These are phyloP conservation scores for Annona squamosa DNA, from an alignment of 164 flowering plant genomes.

Conservation along the genomic window DNA sequence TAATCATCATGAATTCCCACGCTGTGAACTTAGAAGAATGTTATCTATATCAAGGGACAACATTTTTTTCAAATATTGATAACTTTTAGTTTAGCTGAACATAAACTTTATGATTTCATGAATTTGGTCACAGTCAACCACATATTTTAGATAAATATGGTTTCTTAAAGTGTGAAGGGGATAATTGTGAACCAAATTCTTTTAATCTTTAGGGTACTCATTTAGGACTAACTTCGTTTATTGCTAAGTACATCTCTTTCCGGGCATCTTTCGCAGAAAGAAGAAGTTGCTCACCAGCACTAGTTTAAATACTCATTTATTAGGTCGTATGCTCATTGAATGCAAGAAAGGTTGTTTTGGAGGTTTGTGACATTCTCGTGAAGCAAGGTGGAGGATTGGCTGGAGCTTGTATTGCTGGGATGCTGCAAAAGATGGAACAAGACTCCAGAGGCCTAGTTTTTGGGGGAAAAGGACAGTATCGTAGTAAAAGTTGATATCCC, in stretches of 20 bases:
- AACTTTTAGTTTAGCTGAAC: neutral
- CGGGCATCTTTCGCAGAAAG: conserved; percentile 47
- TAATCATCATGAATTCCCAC: neutral
- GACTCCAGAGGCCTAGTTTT: conserved; percentile 50
- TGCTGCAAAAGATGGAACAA: conserved; percentile 73
- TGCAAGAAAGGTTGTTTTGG: conserved; percentile 45
- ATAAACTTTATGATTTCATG: neutral
- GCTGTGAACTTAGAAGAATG: neutral
- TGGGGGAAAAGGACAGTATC: conserved; percentile 72
- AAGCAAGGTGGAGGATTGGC: conserved; percentile 76
- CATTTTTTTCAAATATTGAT: neutral
- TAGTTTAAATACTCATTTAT: conserved; percentile 37
- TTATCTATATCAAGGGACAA: neutral
- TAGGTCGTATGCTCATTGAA: conserved; percentile 34
- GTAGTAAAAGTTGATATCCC: no score
- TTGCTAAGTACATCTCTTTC: neutral
- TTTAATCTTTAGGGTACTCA: neutral
- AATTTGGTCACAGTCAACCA: neutral
- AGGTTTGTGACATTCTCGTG: conserved; percentile 66
- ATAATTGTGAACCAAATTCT: neutral
- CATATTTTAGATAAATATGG: neutral
- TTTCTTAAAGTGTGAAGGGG: neutral
- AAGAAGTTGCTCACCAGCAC: conserved; percentile 94
- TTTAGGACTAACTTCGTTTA: neutral
- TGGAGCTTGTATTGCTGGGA: conserved; percentile 91